Conservation (phyloP, 805 yeast species). For the Kazachstania kunashirensis region DNA sequence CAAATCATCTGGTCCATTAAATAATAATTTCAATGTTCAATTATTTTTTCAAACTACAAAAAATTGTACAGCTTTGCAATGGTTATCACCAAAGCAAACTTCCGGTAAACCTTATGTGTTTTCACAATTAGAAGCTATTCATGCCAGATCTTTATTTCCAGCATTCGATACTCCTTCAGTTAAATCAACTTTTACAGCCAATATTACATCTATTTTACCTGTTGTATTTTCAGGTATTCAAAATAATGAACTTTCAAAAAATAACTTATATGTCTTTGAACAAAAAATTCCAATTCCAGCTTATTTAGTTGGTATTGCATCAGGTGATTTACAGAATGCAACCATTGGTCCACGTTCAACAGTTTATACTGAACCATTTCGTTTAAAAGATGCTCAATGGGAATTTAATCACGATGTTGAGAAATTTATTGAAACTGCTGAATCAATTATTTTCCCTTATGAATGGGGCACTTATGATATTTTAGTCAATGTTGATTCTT, state of each 20-base stretch:
- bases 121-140: slow-evolving; percentile 88
- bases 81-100: slow-evolving; percentile 66
- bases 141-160: slow-evolving; percentile 80
- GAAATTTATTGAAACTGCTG: slow-evolving; percentile 69
- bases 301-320: slow-evolving; percentile 73
- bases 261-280: slow-evolving; percentile 38
- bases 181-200: slow-evolving; percentile 53
- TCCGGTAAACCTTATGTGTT: slow-evolving; percentile 62
- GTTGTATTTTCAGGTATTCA: slow-evolving; percentile 64
- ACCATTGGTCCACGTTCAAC: slow-evolving; percentile 79
- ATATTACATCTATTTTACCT: slow-evolving; percentile 55
- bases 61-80: slow-evolving; percentile 76
- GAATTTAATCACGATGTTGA: slow-evolving; percentile 80
- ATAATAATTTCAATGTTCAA: slow-evolving; percentile 22
- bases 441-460: slow-evolving; percentile 57
- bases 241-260: slow-evolving; percentile 8
- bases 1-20: neutral
- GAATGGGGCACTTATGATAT: slow-evolving; percentile 83
- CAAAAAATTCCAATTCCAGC: slow-evolving; percentile 83
- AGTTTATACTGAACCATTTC: slow-evolving; percentile 68
- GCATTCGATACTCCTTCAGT: slow-evolving; percentile 86
- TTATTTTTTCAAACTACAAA: slow-evolving; percentile 61
- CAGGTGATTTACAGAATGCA: slow-evolving; percentile 63
- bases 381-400: slow-evolving; percentile 57
- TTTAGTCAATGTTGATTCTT: slow-evolving; percentile 63